A percentile compares a stretch with the other conserved stretches of the same genome.
Conservation (phyloP, 768 basidiomycete species). For the Lactarius evosmus region DNA sequence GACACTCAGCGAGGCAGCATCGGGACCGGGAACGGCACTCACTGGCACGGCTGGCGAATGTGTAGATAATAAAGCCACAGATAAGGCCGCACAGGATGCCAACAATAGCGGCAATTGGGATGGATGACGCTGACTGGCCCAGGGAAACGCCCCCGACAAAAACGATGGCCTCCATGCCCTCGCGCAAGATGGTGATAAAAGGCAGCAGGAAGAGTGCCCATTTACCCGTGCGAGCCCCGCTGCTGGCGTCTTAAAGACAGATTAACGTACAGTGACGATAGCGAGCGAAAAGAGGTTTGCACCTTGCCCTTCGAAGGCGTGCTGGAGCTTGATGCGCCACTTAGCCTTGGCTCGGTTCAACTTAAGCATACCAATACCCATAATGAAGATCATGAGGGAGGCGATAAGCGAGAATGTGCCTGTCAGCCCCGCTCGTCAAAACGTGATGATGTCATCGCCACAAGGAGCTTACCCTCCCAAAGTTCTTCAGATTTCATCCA, state of each 20-base stretch:
- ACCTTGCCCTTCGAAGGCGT: constrained; percentile 67
- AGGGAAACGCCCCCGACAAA: constrained; percentile 94
- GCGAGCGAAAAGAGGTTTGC: constrained; percentile 26
- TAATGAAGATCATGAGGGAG: constrained; percentile 80
- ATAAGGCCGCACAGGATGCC: constrained; percentile 76
- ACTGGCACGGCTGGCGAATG: constrained; percentile 74
- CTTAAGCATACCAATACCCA: constrained; percentile 93
- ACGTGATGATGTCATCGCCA: constrained; percentile 3
- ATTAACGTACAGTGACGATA: neutral
- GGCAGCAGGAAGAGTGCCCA: constrained; percentile 91
- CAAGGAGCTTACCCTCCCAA: constrained; percentile 76
- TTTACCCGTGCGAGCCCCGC: constrained; percentile 55
- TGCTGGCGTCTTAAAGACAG: constrained; percentile 42
- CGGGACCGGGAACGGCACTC: constrained; percentile 30
- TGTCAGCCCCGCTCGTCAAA: constrained; percentile 31
- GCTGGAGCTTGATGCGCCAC: constrained; percentile 87
- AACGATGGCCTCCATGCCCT: constrained; percentile 90
- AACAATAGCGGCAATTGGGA: constrained; percentile 86
- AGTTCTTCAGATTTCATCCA: constrained; percentile 82
- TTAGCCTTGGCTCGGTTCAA: constrained; percentile 93
- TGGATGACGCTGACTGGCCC: constrained; percentile 73
- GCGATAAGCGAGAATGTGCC: constrained; percentile 71
- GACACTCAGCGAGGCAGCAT: neutral
- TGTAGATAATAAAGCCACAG: constrained; percentile 75
- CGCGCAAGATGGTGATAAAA: constrained; percentile 86